A percentile compares a stretch with the other conserved stretches of the same genome.
Conservation (phyloP, 768 basidiomycete genomes). For the Astraeus odoratus region DNA sequence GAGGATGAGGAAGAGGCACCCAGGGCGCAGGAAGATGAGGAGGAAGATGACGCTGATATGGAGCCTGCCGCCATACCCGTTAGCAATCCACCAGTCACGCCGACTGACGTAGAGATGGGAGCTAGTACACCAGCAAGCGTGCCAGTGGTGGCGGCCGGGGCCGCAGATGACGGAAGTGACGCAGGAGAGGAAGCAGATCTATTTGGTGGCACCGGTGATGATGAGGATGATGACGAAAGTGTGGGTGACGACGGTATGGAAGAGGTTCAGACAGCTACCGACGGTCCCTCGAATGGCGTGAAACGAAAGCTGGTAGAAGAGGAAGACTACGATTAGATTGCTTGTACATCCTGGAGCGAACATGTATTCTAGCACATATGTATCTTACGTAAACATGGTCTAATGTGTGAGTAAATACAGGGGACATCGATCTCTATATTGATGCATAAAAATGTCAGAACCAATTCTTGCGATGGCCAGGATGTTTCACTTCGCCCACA, state of each 20-base stretch:
- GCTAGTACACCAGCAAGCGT: slow-evolving; percentile 24
- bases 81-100: slow-evolving; percentile 32
- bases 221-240: slow-evolving; percentile 58
- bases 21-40: slow-evolving; percentile 52
- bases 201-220: slow-evolving; percentile 64
- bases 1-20: slow-evolving; percentile 34
- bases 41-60: slow-evolving; percentile 56
- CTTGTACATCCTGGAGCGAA: not conserved
- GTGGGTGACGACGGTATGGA: slow-evolving; percentile 64
- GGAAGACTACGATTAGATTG: slow-evolving; percentile 70
- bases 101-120: slow-evolving; percentile 38
- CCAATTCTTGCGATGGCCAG: not conserved
- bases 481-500: slow-evolving; percentile 24
- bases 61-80: slow-evolving; percentile 51
- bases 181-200: slow-evolving; percentile 69
- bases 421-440: not conserved
- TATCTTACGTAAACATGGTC: slow-evolving; percentile 11
- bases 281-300: slow-evolving; percentile 51
- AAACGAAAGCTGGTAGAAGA: slow-evolving; percentile 82
- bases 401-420: slow-evolving; percentile 19
- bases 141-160: slow-evolving; percentile 28
- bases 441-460: not conserved
- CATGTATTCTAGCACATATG: slow-evolving; percentile 4
- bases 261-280: slow-evolving; percentile 51
- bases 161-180: slow-evolving; percentile 61